Evolutionary conservation across 768 basidiomycete species (phyloP), one percentile per base, ranked within the genome.

Genomic region (Pholiota microspora): DNA sequence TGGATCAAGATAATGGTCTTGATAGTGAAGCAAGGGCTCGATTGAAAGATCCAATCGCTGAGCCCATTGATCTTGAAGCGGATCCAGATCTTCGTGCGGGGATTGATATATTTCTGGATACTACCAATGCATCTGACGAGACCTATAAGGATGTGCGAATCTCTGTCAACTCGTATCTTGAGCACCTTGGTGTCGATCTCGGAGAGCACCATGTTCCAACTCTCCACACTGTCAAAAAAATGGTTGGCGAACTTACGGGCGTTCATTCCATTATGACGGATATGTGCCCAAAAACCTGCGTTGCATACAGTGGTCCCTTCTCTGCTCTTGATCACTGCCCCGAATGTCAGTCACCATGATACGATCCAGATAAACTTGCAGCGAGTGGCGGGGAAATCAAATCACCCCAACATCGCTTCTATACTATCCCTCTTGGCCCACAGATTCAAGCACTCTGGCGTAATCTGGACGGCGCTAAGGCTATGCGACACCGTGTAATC

Each of bases 381-480:
- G 32, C 56, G n/a, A 47, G 38, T 10, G 32, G 13, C n/a, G n/a
- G 49, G 0, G 21, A 42, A 1, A 45, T 8, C 61, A 65, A 53
- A 18, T 24, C 50, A 1, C 57, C 73, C 0, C 63, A 60, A 0
- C 64, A 70, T 6, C 58, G 66, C 4, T 76, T 76, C 48, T 55
- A 53, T 0, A 80, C 77, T 0, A 69, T 82, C 2, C 74, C 71
- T 0, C 21, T 80, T 12, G 76, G 77, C 1, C 75, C 75, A 0
- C 71, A 73, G 24, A 55, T 80, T 0, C 80, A 81, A 46, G 71
- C 74, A 0, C 45, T 73, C n/a, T 34, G 67, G 0, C 58, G 49
- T 2, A 56, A 49, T 73, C 70, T 53, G 55, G 54, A 1, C 35
- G 38, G 4, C 73, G 74, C 51, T 44, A 36, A 31, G 29, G 47